Evolutionary conservation across 176 grass and related monocot species (phyloP).

Genomic region (Tuctoria greenei): DNA sequence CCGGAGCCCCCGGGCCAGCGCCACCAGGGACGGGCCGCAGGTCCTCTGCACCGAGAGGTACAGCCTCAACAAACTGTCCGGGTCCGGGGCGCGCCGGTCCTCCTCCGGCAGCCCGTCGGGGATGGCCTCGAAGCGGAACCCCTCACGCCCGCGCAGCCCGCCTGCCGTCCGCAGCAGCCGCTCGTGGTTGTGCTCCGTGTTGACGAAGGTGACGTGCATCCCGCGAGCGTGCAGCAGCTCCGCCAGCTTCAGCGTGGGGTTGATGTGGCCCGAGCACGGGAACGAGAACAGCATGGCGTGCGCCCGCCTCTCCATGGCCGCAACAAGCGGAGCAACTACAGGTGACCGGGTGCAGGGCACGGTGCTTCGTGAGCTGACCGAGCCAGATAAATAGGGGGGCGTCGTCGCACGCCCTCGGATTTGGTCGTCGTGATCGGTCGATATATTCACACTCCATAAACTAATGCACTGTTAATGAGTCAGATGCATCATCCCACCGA

Average conservation of each 20-base stretch:
- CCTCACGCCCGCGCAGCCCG: background rate
- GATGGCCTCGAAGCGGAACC: conserved; percentile 46
- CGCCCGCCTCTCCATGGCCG: conserved; percentile 25
- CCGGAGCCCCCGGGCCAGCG: conserved; percentile 25
- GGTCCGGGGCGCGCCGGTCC: conserved; percentile 27
- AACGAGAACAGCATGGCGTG: conserved; percentile 63
- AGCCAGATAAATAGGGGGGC: background rate
- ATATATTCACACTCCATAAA: conserved; percentile 58
- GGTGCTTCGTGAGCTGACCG: background rate
- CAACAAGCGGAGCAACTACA: background rate
- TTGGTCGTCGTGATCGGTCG: background rate
- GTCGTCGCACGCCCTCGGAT: background rate
- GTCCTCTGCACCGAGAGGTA: conserved; percentile 32
- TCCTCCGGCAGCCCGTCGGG: conserved; percentile 36
- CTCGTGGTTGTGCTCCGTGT: conserved; percentile 63
- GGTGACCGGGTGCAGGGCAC: no score
- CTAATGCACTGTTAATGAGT: no score
- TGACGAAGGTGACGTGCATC: conserved; percentile 56
- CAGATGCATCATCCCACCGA: no score
- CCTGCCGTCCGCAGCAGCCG: conserved; percentile 3
- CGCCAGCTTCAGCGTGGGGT: conserved; percentile 61
- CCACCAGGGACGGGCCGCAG: conserved; percentile 36
- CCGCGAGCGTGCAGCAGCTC: conserved; percentile 53
- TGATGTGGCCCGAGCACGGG: conserved; percentile 69
- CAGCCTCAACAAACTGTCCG: conserved; percentile 19